Evolutionary conservation across 1,284 basidiomycete genomes (phyloP), one percentile per base, ranked within the genome.

Genomic region (Golubevia sp.): DNA sequence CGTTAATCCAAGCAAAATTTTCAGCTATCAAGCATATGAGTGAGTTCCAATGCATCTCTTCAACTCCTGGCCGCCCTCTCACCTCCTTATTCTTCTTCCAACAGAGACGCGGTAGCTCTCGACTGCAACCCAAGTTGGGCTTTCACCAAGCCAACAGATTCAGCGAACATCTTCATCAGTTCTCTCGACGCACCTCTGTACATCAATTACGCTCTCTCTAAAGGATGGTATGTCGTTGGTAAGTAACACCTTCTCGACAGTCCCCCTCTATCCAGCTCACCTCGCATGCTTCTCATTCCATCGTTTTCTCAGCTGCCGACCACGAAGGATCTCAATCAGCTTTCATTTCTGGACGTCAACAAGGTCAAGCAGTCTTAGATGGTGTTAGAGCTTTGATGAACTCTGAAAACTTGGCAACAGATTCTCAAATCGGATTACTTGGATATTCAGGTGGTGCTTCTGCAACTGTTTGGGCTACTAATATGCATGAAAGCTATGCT

Each of bases 361-460:
- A 73, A 58, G 77, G 73, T 21, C 65, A 64, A 49, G 72, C 74
- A 5, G 57, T 67, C 13, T 68, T 77, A 1, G 77, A 79, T 55
- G 70, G 64, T 4, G 71, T 79, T 49, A 64, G 67, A 38, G 77
- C 75, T 15, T 34, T 67, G 18, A 56, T 55, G 56, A 67, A 65
- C 50, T 63, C 62, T 56, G 24, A 55, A 51, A 59, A 65, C 25
- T 38, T 68, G 54, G 58, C 69, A 8, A 13, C 21, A 7, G 27
- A 38, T 15, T 50, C 49, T n/a, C 13, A 53, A n/a, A 49, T 66
- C 30, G 64, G 25, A n/a, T 11, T 64, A 8, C 27, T 25, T 23
- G 66, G 66, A 26, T 68, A 68, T 56, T 57, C 50, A 18, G 65
- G 65, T 23, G 65, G 65, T 27, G 65, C 61, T 8, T 49, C n/a